Base-by-base conservation (phyloP, 257 asterid genomes). In the Echium plantagineum region DNA sequence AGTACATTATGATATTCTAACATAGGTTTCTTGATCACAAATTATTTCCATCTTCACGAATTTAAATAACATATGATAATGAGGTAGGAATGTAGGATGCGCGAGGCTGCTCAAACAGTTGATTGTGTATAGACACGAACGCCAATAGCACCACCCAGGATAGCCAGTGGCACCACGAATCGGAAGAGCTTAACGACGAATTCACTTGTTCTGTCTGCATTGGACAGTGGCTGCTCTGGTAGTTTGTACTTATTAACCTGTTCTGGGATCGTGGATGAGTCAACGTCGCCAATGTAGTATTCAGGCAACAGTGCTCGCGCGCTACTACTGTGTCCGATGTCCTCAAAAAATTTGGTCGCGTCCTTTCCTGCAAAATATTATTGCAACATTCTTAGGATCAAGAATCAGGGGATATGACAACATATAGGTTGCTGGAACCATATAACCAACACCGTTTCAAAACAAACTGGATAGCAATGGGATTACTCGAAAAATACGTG, bases 291-390 rank as follows among this genome's bases (percentile, higher is more conserved):
- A 0, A 85, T 75, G 15, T 71, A 85, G 69, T 65, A 69, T 35
- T 89, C 94, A 15, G 75, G 84, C 85, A 89, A 55, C 81, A 79
- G 77, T 42, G 80, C 81, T 74, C 75, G 75, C 12, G 94, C 94
- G 0, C 87, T 81, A 62, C 78, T 73, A 67, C 95, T 89, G 80
- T 85, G 96, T 59, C 95, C 95, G 4, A 89, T 83, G 58, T 89
- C 96, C 79, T 89, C 94, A 59, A 89, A 89, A 76, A 80, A 94
- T 58, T 83, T 86, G 0, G 90, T 89, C 51, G 96, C 94, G 55
- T 89, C 96, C 79, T 78, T 85, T 52, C 90, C 96, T 85, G 78
- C 76, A 71, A 30, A 19, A n/a, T 51, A 48, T 12, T 58, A 52
- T 13, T 56, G 53, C 38, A 38, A 8, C 47, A 28, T 9, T 8